Conservation (phyloP, 495 filamentous ascomycete species). For the Penicillium cataractarum region DNA sequence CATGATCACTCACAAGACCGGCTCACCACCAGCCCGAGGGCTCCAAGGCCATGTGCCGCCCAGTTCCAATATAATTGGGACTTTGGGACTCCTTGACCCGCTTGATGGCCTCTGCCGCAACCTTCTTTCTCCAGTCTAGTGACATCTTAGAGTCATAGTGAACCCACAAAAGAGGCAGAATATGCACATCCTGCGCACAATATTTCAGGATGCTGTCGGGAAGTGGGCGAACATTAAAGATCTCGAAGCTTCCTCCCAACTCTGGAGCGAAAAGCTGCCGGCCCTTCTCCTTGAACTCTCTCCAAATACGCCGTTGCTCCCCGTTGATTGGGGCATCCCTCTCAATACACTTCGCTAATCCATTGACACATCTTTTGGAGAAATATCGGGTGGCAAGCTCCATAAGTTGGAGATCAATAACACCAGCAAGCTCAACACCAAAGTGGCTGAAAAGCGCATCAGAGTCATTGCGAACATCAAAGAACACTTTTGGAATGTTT, state of each 20-base stretch:
- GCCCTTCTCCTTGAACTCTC: neutral
- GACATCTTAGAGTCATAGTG: neutral
- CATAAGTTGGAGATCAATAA: constrained; percentile 62
- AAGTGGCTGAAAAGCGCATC: constrained; percentile 56
- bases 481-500: constrained; percentile 37
- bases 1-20: neutral
- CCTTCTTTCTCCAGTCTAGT: neutral
- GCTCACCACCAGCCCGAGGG: neutral
- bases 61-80: neutral
- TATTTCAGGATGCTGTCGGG: neutral
- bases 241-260: neutral
- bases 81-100: neutral
- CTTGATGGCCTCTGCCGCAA: neutral
- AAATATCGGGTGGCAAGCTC: constrained; percentile 45
- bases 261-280: constrained; percentile 1
- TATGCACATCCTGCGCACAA: neutral
- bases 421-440: constrained; percentile 38
- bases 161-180: neutral
- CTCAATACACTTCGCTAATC: constrained; percentile 52
- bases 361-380: constrained; percentile 31
- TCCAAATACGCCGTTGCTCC: neutral
- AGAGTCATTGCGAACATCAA: constrained; percentile 52
- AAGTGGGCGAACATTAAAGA: neutral
- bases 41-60: neutral
- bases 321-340: constrained; percentile 18